Conservation (phyloP, 176 grass and related monocot genomes). For the Zoysia pacifica region DNA sequence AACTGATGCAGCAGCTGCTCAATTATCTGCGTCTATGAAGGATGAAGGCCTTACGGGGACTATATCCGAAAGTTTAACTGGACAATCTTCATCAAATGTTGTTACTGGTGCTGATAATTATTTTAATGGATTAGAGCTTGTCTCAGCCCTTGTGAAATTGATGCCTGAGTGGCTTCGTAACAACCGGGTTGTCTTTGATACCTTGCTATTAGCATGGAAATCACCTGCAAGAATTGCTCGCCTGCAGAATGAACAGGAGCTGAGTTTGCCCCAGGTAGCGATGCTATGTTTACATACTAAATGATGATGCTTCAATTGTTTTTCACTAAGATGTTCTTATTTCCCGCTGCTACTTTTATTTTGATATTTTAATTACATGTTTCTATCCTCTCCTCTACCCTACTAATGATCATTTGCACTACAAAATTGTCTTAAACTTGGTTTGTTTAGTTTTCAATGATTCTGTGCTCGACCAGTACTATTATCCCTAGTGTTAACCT, state of each 20-base stretch:
- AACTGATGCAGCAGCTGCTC: constrained; percentile 54
- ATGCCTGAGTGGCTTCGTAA: constrained; percentile 94
- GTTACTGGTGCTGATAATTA: constrained; percentile 73
- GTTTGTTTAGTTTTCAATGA: background rate
- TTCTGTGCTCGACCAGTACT: constrained; percentile 9
- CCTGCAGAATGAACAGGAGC: constrained; percentile 86
- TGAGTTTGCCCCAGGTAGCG: constrained; percentile 83
- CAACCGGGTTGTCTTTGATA: constrained; percentile 84
- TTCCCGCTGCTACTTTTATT: constrained; percentile 22
- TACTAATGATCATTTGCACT: background rate
- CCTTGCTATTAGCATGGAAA: constrained; percentile 89
- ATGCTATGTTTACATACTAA: background rate
- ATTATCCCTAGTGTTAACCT: background rate
- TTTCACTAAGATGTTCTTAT: background rate
- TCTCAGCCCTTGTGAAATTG: constrained; percentile 86
- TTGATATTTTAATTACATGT: background rate
- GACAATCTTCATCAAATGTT: constrained; percentile 56
- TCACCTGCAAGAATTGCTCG: constrained; percentile 84
- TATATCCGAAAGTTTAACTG: constrained; percentile 60
- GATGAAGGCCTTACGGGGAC: constrained; percentile 64
- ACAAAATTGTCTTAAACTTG: background rate
- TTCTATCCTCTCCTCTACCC: background rate
- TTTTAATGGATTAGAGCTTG: constrained; percentile 92
- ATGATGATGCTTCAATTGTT: background rate
- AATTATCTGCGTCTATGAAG: constrained; percentile 61